phyloP scores from a whole-genome alignment of 169 alveolate species.

The Eimeria necatrix region DNA sequence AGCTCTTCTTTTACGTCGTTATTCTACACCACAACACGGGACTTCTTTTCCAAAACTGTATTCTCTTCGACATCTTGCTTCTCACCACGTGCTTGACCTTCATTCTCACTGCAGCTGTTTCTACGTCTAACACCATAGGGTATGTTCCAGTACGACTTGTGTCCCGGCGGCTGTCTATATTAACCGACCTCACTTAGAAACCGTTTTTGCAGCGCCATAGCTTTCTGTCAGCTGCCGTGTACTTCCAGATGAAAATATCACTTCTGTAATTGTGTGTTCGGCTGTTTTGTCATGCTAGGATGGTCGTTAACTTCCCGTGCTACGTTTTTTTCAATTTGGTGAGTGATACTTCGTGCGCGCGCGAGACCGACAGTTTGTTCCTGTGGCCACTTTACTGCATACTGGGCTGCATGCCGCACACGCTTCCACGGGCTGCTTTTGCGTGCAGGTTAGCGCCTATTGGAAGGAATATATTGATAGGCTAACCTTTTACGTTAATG shows the following conservation, averaged over 20 bases:
- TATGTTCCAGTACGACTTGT: background rate
- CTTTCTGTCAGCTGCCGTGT: background rate
- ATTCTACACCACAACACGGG: constrained; percentile 91
- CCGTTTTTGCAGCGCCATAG: too few relatives aligned
- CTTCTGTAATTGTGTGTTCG: background rate
- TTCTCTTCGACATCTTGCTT: constrained; percentile 89
- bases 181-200: background rate
- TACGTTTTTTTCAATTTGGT: constrained; percentile 78
- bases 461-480: constrained; percentile 92
- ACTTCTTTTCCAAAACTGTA: constrained; percentile 90
- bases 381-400: background rate
- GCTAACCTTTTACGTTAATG: constrained; percentile 91
- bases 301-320: constrained; percentile 72
- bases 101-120: constrained; percentile 88
- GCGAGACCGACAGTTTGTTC: background rate
- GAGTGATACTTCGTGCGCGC: background rate
- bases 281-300: background rate
- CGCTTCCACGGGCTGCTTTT: background rate
- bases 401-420: background rate
- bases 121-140: constrained; percentile 86
- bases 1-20: constrained; percentile 89
- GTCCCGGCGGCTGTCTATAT: background rate
- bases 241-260: background rate
- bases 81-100: constrained; percentile 89
- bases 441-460: constrained; percentile 76